These are phyloP conservation scores for Bjerkandera adusta DNA, from an alignment of 1,284 basidiomycete genomes.

Conservation along the genomic window DNA sequence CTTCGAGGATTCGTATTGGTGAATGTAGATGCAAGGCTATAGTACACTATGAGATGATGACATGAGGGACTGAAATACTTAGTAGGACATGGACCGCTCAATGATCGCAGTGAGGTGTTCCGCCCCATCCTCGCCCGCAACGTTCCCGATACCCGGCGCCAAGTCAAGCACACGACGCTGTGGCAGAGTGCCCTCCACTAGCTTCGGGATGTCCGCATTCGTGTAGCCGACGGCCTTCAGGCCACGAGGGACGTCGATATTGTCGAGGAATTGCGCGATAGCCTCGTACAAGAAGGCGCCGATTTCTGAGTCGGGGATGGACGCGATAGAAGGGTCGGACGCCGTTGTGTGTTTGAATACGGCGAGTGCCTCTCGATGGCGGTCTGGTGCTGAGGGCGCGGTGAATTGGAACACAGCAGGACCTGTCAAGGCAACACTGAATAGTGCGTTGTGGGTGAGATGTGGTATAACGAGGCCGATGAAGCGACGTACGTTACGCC, in stretches of 20 bases:
- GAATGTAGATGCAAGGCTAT: too few relatives aligned
- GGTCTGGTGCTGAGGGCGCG: constrained; percentile 85
- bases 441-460: background rate
- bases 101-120: constrained; percentile 79
- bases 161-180: constrained; percentile 87
- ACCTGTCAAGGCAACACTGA: constrained; percentile 81
- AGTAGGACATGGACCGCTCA: constrained; percentile 75
- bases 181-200: constrained; percentile 87
- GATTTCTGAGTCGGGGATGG: constrained; percentile 80
- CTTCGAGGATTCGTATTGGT: too few relatives aligned
- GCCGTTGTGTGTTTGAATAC: constrained; percentile 74
- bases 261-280: constrained; percentile 89
- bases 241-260: constrained; percentile 85
- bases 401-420: constrained; percentile 95
- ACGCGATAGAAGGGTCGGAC: constrained; percentile 66
- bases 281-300: constrained; percentile 85
- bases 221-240: constrained; percentile 85
- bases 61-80: too few relatives aligned
- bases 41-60: too few relatives aligned
- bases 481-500: constrained; percentile 62
- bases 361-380: constrained; percentile 86
- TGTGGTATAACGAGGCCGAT: background rate
- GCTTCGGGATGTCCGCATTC: constrained; percentile 55
- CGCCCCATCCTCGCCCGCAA: constrained; percentile 75
- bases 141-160: constrained; percentile 81